phyloP scores from a whole-genome alignment of 139 green algal genomes.

The Chloropicon primus region DNA sequence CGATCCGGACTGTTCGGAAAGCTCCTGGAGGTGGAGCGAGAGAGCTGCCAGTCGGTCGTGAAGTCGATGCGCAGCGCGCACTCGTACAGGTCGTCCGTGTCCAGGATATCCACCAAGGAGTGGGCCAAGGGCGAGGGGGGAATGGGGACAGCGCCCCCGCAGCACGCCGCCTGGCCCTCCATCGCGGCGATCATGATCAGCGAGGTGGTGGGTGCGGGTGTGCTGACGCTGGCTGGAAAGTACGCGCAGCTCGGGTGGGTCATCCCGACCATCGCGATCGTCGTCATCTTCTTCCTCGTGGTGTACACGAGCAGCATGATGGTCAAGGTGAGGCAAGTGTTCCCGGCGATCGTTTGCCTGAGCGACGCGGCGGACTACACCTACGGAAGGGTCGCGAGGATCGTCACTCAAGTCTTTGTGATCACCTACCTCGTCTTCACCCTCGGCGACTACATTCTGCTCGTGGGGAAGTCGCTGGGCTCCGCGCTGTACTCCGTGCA shows the following conservation, averaged over 20 bases:
- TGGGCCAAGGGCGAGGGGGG: background rate
- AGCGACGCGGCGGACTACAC: background rate
- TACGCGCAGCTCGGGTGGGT: background rate
- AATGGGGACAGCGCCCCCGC: background rate
- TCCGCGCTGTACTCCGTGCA: background rate
- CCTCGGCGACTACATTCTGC: background rate
- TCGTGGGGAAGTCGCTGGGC: background rate
- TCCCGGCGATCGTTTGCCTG: background rate
- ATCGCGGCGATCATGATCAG: background rate
- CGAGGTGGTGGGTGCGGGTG: background rate
- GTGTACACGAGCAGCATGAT: background rate
- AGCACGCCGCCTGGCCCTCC: background rate
- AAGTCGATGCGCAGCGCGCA: background rate
- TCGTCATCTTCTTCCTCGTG: background rate
- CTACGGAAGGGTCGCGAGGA: background rate
- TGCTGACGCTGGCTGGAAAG: background rate
- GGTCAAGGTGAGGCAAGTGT: background rate
- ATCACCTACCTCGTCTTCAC: background rate
- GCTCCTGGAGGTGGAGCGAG: background rate
- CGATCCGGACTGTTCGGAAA: background rate
- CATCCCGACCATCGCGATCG: background rate
- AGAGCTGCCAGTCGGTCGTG: background rate
- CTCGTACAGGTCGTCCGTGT: background rate
- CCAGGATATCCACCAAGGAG: background rate
- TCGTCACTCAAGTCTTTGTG: background rate